Evolutionary conservation across 129 eudicot species (phyloP).

Genomic region (Flaveria bidentis): DNA sequence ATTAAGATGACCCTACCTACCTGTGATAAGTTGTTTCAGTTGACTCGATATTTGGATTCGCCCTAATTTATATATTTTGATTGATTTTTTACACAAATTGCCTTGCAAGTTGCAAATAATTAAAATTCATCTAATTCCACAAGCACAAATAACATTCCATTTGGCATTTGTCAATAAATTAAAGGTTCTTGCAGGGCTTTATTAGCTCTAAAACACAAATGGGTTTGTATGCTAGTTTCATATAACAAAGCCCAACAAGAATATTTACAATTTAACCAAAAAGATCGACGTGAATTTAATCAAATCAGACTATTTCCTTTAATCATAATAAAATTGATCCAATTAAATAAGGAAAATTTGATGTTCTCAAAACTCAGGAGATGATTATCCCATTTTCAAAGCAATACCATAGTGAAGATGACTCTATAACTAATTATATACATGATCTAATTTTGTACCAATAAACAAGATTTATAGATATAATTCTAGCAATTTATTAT

Average conservation of each 20-base stretch:
- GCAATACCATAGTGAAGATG: not conserved
- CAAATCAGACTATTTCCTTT: too few relatives aligned
- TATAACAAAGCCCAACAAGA: slow-evolving; percentile 13
- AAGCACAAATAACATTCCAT: not conserved
- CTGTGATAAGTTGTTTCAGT: not conserved
- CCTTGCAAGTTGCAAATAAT: slow-evolving; percentile 9
- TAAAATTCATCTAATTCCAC: not conserved
- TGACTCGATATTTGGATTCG: slow-evolving; percentile 8
- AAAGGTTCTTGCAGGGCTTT: not conserved
- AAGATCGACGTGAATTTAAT: too few relatives aligned
- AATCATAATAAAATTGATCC: too few relatives aligned
- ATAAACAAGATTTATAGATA: not conserved
- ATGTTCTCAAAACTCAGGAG: not conserved
- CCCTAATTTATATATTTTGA: slow-evolving; percentile 1
- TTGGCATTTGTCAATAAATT: not conserved
- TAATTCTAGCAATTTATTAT: not conserved
- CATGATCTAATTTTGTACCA: not conserved
- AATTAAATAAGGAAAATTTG: too few relatives aligned
- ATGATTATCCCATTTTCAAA: not conserved
- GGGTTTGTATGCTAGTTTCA: not conserved
- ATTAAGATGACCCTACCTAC: slow-evolving; percentile 27
- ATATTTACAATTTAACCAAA: not conserved
- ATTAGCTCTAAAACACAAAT: not conserved
- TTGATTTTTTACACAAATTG: not conserved
- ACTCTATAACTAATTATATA: not conserved